A percentile compares a stretch with the other conserved stretches of the same genome.
These are phyloP conservation scores for Calonectria honghensis DNA, from an alignment of 2,329 filamentous ascomycete genomes.

Conservation along the genomic window DNA sequence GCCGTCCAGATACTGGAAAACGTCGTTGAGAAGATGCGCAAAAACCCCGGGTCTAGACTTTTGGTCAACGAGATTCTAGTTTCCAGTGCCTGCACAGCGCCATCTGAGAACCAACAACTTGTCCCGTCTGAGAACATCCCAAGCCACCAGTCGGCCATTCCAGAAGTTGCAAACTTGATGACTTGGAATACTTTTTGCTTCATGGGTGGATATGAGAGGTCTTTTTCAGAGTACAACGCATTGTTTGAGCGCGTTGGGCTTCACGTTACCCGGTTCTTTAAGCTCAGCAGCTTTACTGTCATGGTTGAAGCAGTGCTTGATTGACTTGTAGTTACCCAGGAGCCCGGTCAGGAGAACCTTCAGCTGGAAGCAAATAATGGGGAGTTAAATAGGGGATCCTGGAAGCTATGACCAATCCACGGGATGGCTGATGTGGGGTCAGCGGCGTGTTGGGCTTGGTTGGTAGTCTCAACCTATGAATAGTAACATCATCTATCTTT, in stretches of 20 bases:
- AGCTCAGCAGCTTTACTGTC: conserved; percentile 10
- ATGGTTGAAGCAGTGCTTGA: neutral
- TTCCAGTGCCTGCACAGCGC: neutral
- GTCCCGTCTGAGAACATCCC: conserved; percentile 17
- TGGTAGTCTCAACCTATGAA: neutral
- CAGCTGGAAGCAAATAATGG: neutral
- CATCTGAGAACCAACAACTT: neutral
- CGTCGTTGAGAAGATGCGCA: neutral
- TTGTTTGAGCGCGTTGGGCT: neutral
- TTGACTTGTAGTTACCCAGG: neutral
- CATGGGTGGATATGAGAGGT: conserved; percentile 1
- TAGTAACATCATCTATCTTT: neutral
- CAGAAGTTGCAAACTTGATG: conserved; percentile 8
- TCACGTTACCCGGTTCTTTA: neutral
- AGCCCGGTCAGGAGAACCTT: neutral
- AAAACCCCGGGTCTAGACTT: neutral
- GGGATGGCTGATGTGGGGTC: neutral
- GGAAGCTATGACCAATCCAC: neutral
- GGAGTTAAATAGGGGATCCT: neutral
- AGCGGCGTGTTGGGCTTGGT: neutral
- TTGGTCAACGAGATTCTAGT: conserved; percentile 2
- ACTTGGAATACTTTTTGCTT: conserved; percentile 5
- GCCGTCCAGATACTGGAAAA: neutral
- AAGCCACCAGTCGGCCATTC: neutral
- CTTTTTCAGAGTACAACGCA: neutral